Percentiles rank a stretch among this genome's conserved stretches.
phyloP scores from a whole-genome alignment of 1,139 yeast species.

The Geotrichum restrictum region DNA sequence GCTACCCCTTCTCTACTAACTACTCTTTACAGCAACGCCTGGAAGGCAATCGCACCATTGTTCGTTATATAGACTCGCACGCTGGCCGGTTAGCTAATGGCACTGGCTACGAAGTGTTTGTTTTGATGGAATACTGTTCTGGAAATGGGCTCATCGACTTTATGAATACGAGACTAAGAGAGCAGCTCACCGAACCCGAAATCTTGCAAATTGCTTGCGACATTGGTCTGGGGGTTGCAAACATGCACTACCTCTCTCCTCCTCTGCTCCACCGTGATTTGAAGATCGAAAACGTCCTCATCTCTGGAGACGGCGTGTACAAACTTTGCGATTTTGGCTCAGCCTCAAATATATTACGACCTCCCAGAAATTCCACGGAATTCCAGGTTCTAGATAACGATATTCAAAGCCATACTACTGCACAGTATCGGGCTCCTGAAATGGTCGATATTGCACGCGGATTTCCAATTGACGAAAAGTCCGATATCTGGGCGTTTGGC shows the following conservation, averaged over 20 bases:
- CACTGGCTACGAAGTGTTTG: slow-evolving; percentile 73
- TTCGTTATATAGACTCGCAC: slow-evolving; percentile 88
- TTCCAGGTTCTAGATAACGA: slow-evolving; percentile 71
- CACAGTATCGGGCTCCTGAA: slow-evolving; percentile 96
- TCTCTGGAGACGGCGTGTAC: slow-evolving; percentile 65
- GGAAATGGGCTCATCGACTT: slow-evolving; percentile 84
- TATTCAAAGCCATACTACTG: slow-evolving; percentile 86
- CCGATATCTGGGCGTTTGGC: slow-evolving; percentile 97
- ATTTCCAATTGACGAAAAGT: slow-evolving; percentile 86
- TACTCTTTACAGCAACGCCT: slow-evolving; percentile 50
- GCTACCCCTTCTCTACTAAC: background rate
- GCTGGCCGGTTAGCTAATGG: slow-evolving; percentile 63
- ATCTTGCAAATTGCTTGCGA: slow-evolving; percentile 79
- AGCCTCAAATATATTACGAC: slow-evolving; percentile 62
- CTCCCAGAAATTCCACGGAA: slow-evolving; percentile 65
- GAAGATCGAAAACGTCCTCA: slow-evolving; percentile 89
- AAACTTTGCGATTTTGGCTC: slow-evolving; percentile 95
- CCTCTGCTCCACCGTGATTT: slow-evolving; percentile 90
- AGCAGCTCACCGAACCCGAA: slow-evolving; percentile 77
- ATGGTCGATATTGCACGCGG: slow-evolving; percentile 87
- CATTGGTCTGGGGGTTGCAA: slow-evolving; percentile 74
- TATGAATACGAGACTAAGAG: slow-evolving; percentile 85
- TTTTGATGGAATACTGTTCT: slow-evolving; percentile 85
- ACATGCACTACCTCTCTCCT: slow-evolving; percentile 79
- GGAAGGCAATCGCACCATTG: slow-evolving; percentile 72